Evolutionary conservation across 192 early-diverging fungal genomes (phyloP), one percentile per base, ranked within the genome.

Genomic region (Glomus cerebriforme): DNA sequence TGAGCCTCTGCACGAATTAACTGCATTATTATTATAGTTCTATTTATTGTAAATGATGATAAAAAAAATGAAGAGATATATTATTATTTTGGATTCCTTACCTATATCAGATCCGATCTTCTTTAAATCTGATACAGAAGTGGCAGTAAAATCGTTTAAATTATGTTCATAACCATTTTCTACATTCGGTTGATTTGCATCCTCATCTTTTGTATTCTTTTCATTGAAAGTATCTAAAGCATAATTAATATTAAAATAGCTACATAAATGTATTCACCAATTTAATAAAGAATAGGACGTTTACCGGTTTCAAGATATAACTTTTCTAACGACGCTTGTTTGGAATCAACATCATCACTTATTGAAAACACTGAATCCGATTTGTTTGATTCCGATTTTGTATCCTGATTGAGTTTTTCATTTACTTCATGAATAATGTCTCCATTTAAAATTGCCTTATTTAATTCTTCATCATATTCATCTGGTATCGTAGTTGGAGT

Each of bases 21-120:
- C 24, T 64, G 62, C 9, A 64, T 64, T 64, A 64, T 64, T 26
- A 64, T 64, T 27, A 64, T 54, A 54, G 49, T 64, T 27, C 62
- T 31, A 31, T 64, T 31, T 64, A 64, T 64, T 27, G 62, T 17
- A n/a, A 54, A 22, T 17, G 19, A 54, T 54, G 19, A 54, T 54
- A 5, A 54, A 19, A 54, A 54, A 54, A 54, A 54, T 22, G 5
- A 19, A 4, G 19, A 54, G 1, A 54, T n/a, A 22, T n/a, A 49
- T 49, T 43, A 19, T 49, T 49, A 49, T 49, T 4, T 19, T 19
- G 4, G 17, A 54, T 22, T 7, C 7, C 19, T 54, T 54, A 54
- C 49, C 49, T 54, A 54, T 6, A 22, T 54, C 4, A 54, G 19
- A 54, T 7, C 22, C 49, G 22, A 5, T 17, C 15, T 54, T 54